Evolutionary conservation across 148 eudicot genomes (phyloP).

Genomic region (Selenicereus undatus): DNA sequence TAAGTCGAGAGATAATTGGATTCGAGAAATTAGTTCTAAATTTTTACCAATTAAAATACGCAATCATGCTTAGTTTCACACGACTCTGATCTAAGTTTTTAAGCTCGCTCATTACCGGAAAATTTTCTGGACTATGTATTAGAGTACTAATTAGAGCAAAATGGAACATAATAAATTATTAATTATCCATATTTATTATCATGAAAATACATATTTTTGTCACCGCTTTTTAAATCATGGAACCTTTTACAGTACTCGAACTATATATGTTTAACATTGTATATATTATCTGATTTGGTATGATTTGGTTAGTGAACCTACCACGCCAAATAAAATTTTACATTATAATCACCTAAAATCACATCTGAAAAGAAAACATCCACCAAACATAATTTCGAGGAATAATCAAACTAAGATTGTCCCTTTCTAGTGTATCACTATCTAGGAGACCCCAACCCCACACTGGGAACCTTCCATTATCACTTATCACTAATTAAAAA

Average conservation of each 20-base stretch:
- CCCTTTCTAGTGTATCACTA: background rate
- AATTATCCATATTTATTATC: too few relatives aligned
- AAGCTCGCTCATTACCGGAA: too few relatives aligned
- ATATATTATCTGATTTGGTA: background rate
- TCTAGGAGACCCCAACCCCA: background rate
- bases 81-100: too few relatives aligned
- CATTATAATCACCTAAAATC: constrained; percentile 1
- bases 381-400: background rate
- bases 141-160: too few relatives aligned
- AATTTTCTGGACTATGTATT: too few relatives aligned
- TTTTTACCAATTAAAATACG: too few relatives aligned
- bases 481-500: background rate
- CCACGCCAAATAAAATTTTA: background rate
- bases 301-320: constrained; percentile 1
- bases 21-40: too few relatives aligned
- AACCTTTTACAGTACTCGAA: background rate
- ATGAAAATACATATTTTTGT: background rate
- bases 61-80: too few relatives aligned
- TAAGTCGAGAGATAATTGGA: too few relatives aligned
- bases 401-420: background rate
- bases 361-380: background rate
- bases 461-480: constrained; percentile 1
- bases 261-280: background rate
- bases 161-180: too few relatives aligned
- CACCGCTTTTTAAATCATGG: too few relatives aligned